Percentiles rank a stretch among this genome's conserved stretches.
These are phyloP conservation scores for Balakata baccata DNA, from an alignment of 345 rosid species.

Conservation along the genomic window DNA sequence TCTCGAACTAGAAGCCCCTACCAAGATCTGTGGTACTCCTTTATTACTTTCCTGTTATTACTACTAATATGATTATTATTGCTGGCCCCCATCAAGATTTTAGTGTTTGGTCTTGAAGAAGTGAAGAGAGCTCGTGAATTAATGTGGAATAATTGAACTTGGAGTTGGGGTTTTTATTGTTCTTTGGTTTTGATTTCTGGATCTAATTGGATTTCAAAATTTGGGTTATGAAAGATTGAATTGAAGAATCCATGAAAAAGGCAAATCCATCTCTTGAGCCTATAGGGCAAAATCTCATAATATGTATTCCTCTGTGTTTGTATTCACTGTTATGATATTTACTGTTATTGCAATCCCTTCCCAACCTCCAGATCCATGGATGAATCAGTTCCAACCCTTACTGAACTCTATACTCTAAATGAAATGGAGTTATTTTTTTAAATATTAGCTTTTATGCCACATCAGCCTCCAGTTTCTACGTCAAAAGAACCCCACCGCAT, in stretches of 20 bases:
- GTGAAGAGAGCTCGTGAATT: slow-evolving; percentile 1
- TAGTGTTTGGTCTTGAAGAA: background rate
- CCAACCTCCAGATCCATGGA: slow-evolving; percentile 98
- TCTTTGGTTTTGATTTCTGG: slow-evolving; percentile 7
- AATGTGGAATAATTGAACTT: slow-evolving; percentile 4
- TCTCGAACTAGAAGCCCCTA: no score
- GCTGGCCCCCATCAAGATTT: background rate
- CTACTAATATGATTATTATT: no score
- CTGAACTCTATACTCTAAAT: slow-evolving; percentile 60
- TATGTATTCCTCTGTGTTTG: slow-evolving; percentile 88
- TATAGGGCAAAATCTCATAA: slow-evolving; percentile 76
- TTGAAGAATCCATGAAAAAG: slow-evolving; percentile 54
- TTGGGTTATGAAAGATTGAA: background rate
- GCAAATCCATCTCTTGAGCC: slow-evolving; percentile 59
- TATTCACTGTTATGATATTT: slow-evolving; percentile 72
- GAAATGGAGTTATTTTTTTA: no score
- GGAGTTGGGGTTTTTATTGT: slow-evolving; percentile 5
- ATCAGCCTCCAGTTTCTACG: no score
- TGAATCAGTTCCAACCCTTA: slow-evolving; percentile 83
- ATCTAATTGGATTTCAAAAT: slow-evolving; percentile 13
- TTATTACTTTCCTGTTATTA: no score
- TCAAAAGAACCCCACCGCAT: no score
- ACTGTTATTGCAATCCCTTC: slow-evolving; percentile 82
- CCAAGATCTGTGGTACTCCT: no score
- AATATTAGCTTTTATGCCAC: no score